Evolutionary conservation across 225 moss, liverwort and hornwort species (phyloP), one percentile per base, ranked within the genome.

Genomic region (Marchantia polymorpha): DNA sequence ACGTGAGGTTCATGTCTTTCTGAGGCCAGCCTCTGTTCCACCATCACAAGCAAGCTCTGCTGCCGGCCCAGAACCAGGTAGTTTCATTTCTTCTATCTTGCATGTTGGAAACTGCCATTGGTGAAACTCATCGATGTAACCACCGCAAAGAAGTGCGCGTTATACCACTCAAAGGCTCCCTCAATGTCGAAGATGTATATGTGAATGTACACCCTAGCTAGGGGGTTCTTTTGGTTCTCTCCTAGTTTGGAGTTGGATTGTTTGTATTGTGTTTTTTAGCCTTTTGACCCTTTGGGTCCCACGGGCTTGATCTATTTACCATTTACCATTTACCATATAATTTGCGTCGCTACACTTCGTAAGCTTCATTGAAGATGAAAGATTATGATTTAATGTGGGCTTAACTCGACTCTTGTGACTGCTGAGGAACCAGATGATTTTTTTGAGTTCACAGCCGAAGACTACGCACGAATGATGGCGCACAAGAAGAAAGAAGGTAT

Each of bases 401-500:
- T 4, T 31, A 7, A 22, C 11, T 49, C 50, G 64, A 65, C 15
- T 8, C 27, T 23, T 65, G 47, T 48, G 80, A 84, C 93, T 92
- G 93, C 88, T 78, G 87, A 90, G 17, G 86, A 91, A 77, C 83
- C 94, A 70, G 94, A 94, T n/a, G 93, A 90, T 4, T 99, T 85
- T 80, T 99, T 89, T 49, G 91, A 99, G 51, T 91, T 99, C 17
- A 93, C 99, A 63, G 81, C 78, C 52, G 92, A 90, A 64, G 99
- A 99, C 77, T 95, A 90, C 82, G 90, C 89, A 1, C 82, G 80
- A 58, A 75, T 88, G 65, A 87, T 84, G 85, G 75, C 89, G 39
- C 85, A 81, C 71, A 93, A 88, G 70, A 93, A 88, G 76, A 95
- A 91, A 76, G 90, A 93, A 95, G 95, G 95, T 89, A 54, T 77